A percentile compares a stretch with the other conserved stretches of the same genome.
phyloP scores from a whole-genome alignment of 345 rosid species.

The Bruguiera gymnorhiza region DNA sequence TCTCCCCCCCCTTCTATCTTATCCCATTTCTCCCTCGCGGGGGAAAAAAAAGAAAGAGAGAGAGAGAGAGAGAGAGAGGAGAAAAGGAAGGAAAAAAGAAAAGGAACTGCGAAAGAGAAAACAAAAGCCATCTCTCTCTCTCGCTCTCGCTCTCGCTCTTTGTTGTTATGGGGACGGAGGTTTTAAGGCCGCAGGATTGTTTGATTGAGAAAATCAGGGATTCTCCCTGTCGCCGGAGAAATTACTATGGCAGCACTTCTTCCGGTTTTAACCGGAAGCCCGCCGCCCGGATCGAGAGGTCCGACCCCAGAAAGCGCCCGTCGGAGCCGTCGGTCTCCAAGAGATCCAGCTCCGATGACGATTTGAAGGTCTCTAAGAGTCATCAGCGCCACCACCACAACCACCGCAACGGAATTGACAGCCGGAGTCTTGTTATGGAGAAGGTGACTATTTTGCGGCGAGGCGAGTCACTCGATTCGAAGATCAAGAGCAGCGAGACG shows the following conservation, averaged over 20 bases:
- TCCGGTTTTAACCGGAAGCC: constrained; percentile 30
- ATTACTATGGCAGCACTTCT: constrained; percentile 6
- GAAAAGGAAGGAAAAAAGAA: background rate
- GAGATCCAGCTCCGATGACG: constrained; percentile 37
- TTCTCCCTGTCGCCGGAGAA: constrained; percentile 53
- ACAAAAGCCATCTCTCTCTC: background rate
- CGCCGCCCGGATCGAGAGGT: constrained; percentile 28
- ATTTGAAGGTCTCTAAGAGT: constrained; percentile 25
- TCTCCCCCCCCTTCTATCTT: background rate
- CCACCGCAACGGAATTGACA: background rate
- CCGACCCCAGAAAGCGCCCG: constrained; percentile 37
- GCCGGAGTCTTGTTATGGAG: constrained; percentile 25
- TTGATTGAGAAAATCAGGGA: constrained; percentile 42
- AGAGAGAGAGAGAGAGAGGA: no score
- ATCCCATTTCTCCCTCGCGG: background rate
- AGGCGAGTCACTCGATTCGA: constrained; percentile 54
- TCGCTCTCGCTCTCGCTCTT: no score
- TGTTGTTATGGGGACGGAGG: constrained; percentile 66
- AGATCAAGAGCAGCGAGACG: constrained; percentile 26
- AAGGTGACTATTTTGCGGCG: constrained; percentile 51
- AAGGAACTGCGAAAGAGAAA: no score
- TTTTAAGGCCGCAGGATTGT: constrained; percentile 72
- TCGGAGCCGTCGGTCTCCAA: constrained; percentile 36
- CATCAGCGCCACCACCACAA: background rate
- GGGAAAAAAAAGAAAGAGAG: background rate